Percentiles rank a stretch among this genome's conserved stretches.
phyloP scores from a whole-genome alignment of 2,329 filamentous ascomycete species.

The Neonectria punicea region DNA sequence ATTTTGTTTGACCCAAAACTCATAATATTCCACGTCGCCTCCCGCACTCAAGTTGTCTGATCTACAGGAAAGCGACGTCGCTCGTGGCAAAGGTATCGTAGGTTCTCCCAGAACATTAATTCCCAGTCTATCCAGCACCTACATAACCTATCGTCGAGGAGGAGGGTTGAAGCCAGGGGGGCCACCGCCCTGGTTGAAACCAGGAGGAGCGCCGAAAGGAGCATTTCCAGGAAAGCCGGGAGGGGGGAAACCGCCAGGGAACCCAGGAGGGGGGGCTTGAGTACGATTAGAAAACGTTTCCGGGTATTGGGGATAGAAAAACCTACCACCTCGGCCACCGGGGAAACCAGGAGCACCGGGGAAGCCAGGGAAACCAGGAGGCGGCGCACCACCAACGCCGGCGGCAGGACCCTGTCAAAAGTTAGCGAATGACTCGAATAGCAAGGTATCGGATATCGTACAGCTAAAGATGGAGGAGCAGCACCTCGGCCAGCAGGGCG shows the following conservation, averaged over 20 bases:
- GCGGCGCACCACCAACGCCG: conserved; percentile 80
- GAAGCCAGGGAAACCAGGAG: conserved; percentile 66
- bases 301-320: conserved; percentile 13
- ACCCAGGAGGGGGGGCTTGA: conserved; percentile 59
- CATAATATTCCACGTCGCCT: conserved; percentile 35
- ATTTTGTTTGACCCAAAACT: conserved; percentile 43
- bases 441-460: conserved; percentile 47
- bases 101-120: conserved; percentile 38
- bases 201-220: conserved; percentile 54
- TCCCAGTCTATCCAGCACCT: conserved; percentile 40
- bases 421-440: conserved; percentile 31
- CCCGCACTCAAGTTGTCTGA: conserved; percentile 27
- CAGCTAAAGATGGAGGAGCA: conserved; percentile 79
- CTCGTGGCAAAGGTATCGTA: conserved; percentile 39
- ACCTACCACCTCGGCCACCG: conserved; percentile 66
- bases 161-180: conserved; percentile 82
- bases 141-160: conserved; percentile 63
- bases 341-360: conserved; percentile 60
- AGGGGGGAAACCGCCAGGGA: conserved; percentile 56
- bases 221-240: conserved; percentile 56
- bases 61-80: conserved; percentile 37
- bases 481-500: conserved; percentile 89
- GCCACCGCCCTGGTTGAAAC: conserved; percentile 58
- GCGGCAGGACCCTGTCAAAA: conserved; percentile 76
- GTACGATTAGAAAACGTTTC: conserved; percentile 46